Evolutionary conservation across 129 eudicot species (phyloP), one percentile per base, ranked within the genome.

Genomic region (Cynara cardunculus): DNA sequence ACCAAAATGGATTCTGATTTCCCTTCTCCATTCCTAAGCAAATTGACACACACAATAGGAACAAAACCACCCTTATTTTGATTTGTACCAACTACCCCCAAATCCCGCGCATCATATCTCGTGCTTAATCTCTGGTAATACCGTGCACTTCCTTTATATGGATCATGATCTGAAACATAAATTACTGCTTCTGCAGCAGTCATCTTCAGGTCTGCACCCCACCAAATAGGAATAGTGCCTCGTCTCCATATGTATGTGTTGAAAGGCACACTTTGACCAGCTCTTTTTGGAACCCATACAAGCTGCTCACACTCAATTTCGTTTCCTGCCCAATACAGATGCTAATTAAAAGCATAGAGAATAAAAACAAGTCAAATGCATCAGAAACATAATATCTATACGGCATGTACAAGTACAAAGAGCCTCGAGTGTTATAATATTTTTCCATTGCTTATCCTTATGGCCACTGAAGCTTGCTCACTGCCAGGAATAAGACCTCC

Each of bases 131-230:
- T 94, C 84, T 94, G 91, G 82, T 89, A 94, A 71, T 94, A 94
- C 71, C 86, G 84, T 4, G 93, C 88, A 80, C 97, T 94, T 81
- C 98, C 98, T 89, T 87, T 94, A 80, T 91, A 94, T 69, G 98
- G 98, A 65, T 94, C 90, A 62, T 81, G 82, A 72, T 91, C 91
- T 30, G 97, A 84, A 78, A 94, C 97, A 83, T 94, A 94, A 28
- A 94, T 94, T 84, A 89, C 88, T 66, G 98, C 98, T 91, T 94
- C 98, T 65, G 98, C 97, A 61, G 97, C 93, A 68, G 98, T 94
- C 69, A 94, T 87, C 80, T 91, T 94, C 78, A 94, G 80, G 76
- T 94, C 98, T 73, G 98, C 95, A 53, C 98, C 98, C 98, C 98
- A 94, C 98, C 98, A 94, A 14, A 94, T 91, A 66, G 98, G 98